phyloP scores from a whole-genome alignment of 2,329 filamentous ascomycete species.

The Aspergillus sp. region DNA sequence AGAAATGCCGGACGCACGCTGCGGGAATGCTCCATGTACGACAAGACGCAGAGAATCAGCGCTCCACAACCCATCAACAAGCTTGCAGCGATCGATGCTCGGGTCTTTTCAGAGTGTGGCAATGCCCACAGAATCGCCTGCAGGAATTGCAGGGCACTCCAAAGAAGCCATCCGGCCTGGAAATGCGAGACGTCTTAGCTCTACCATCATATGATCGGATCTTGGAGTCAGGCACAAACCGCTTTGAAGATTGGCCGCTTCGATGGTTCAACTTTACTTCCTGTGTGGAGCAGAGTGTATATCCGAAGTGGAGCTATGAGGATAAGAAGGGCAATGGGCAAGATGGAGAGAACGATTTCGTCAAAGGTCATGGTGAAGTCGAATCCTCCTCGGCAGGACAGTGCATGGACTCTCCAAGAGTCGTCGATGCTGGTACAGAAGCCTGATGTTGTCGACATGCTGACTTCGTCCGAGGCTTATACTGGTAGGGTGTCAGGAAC shows the following conservation, averaged over 20 bases:
- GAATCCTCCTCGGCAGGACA: slow-evolving; percentile 14
- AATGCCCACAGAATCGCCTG: slow-evolving; percentile 3
- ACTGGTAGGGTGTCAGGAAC: neutral
- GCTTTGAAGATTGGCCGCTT: slow-evolving; percentile 4
- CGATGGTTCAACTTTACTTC: neutral
- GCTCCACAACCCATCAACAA: slow-evolving; percentile 2
- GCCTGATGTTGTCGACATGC: neutral
- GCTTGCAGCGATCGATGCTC: neutral
- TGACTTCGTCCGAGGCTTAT: neutral
- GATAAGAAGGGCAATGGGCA: slow-evolving; percentile 2
- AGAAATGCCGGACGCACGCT: slow-evolving; percentile 5
- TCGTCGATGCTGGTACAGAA: slow-evolving; percentile 2
- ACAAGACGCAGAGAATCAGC: slow-evolving; percentile 7
- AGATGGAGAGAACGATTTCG: slow-evolving; percentile 8
- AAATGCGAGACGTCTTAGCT: neutral
- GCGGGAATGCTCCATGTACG: slow-evolving; percentile 12
- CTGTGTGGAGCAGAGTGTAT: slow-evolving; percentile 6
- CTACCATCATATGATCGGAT: neutral
- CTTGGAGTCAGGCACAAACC: neutral
- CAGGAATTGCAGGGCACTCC: slow-evolving; percentile 1
- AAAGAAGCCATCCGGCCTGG: slow-evolving; percentile 3
- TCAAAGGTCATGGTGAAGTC: slow-evolving; percentile 19
- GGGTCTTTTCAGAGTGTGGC: neutral
- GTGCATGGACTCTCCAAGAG: slow-evolving; percentile 9
- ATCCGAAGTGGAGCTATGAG: neutral